Base-by-base conservation (phyloP, 108 stramenopile species). In the Skeletonema grethae region DNA sequence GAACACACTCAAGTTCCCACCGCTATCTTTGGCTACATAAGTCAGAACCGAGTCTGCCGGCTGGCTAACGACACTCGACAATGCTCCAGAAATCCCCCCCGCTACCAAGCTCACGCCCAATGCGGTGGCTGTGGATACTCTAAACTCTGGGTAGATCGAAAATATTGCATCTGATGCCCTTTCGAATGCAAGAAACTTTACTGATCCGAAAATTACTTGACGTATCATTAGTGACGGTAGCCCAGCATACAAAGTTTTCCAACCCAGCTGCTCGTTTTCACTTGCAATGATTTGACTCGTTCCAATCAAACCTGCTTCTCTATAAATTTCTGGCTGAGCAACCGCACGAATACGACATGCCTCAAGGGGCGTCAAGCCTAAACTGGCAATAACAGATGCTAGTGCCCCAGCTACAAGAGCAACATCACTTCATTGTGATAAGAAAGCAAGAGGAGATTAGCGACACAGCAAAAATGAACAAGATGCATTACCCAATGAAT, bases 181-280 rank as follows among this genome's bases (percentile, higher is more conserved):
- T 75, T 98, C 97, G 84, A 96, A 98, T 12, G 94, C 86, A 4
- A 98, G 70, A 68, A 98, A 98, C 61, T 97, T 98, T 65, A 98
- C 86, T 34, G 90, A 90, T 34, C 97, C 97, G 74, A 98, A 98
- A 57, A 96, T 94, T 11, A 80, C 79, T 80, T 98, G 97, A 3
- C 97, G 84, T n/a, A 93, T 80, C 74, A 98, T 64, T 15, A 98
- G 83, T 0, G 95, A 92, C 2, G 93, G 94, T 12, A 98, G 81
- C n/a, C 96, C 94, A 11, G 92, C 79, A 79, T 95, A 98, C 57
- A 94, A 65, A 66, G 70, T 70, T 61, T 75, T 83, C 87, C 85
- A 87, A 20, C 94, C 93, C 22, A 82, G 39, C 16, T 22, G 30
- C 1, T 31, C 50, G 65, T 85, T 79, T 65, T 97, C 97, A 10